Evolutionary conservation across 2,329 filamentous ascomycete genomes (phyloP), one percentile per base, ranked within the genome.

Genomic region (Fusarium secorum): DNA sequence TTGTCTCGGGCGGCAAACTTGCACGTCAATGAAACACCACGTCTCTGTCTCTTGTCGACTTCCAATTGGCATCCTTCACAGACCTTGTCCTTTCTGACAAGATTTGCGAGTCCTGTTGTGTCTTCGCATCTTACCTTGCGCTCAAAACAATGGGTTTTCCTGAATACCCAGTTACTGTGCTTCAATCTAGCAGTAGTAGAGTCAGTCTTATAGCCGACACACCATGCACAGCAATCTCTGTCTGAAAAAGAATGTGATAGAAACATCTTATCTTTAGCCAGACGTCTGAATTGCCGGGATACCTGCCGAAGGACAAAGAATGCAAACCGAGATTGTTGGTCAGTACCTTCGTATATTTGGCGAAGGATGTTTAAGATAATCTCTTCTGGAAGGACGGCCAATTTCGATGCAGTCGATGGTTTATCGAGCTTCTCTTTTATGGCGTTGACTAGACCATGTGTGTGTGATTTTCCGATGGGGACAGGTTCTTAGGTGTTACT

Each of bases 281-380:
- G 22, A 42, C 39, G 22, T 42, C 39, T 42, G 7, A 42, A 24
- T 42, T 42, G 39, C 22, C 15, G 22, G 22, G 39, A 5, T 24
- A 42, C 39, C 22, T 42, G 39, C 22, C 22, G 15, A 42, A 42
- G 39, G 3, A 42, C 10, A 9, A 42, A 42, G 39, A 42, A 24
- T 24, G 22, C 22, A 9, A 17, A 42, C 22, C 39, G 39, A 24
- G 39, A 42, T 3, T 18, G 10, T 24, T 42, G 39, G 22, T 24
- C 39, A 18, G 22, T 5, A 15, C 39, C 22, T 42, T 42, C 10
- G 5, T 42, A 42, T 42, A 42, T 42, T 18, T 13, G 39, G 4
- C n/a, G 15, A 24, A 42, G 0, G 39, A 42, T 24, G 1, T 11
- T 3, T 0, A 42, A 13, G 4, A 42, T 2, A 4, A 24, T 42